Conservation (phyloP, 1,139 yeast species). For the Protomyces macrosporus region DNA sequence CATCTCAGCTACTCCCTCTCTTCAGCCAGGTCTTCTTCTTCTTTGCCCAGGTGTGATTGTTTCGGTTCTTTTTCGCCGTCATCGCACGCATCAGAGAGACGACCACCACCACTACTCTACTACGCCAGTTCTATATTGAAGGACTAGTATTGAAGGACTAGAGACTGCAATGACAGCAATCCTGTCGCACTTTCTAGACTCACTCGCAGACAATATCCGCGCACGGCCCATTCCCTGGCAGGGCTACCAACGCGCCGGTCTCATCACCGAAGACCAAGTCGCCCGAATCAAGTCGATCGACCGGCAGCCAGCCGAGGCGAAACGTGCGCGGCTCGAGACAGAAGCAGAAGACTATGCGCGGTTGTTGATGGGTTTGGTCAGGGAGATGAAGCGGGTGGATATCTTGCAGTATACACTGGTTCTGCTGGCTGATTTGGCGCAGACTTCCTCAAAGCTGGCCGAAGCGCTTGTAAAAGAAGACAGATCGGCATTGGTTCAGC, state of each 20-base stretch:
- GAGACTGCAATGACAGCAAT: conserved; percentile 30
- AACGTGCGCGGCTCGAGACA: conserved; percentile 34
- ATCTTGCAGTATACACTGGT: conserved; percentile 69
- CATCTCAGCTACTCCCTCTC: neutral
- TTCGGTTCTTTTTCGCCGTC: neutral
- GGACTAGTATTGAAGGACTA: neutral
- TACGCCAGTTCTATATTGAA: no score
- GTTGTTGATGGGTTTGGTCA: conserved; percentile 53
- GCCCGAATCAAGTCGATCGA: conserved; percentile 61
- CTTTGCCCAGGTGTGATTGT: neutral
- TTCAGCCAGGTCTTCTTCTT: neutral
- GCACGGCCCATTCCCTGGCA: conserved; percentile 91
- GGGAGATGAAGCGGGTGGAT: conserved; percentile 56
- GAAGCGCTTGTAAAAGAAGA: conserved; percentile 34
- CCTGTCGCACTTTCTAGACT: conserved; percentile 62
- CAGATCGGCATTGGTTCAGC: conserved; percentile 38
- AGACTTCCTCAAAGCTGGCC: conserved; percentile 46
- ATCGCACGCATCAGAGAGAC: neutral
- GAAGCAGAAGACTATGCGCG: conserved; percentile 54
- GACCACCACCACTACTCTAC: neutral
- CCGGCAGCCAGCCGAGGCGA: conserved; percentile 36
- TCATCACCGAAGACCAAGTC: conserved; percentile 62
- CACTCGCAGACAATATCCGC: conserved; percentile 66
- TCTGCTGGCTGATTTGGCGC: conserved; percentile 44
- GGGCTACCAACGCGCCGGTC: conserved; percentile 72